phyloP scores from a whole-genome alignment of 106 monocot genomes.

The Acanthochlamys bracteata region DNA sequence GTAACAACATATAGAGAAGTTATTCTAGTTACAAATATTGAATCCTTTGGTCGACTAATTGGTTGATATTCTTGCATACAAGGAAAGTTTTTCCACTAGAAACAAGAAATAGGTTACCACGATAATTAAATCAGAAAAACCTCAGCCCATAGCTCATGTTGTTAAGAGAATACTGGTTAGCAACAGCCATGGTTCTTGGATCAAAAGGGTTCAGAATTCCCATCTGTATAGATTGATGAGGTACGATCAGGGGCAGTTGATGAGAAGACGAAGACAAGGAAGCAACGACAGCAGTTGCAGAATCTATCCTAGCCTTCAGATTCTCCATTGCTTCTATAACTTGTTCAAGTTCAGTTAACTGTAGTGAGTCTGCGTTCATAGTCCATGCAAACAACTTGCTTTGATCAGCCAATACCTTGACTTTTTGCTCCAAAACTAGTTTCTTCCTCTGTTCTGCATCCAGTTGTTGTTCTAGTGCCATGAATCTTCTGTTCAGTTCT shows the following conservation, averaged over 20 bases:
- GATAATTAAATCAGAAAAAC: too few species aligned
- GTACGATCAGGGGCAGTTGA: background rate
- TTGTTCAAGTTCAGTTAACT: conserved; percentile 1
- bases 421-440: background rate
- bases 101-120: too few species aligned
- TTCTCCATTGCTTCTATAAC: background rate
- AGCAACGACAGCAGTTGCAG: too few species aligned
- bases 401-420: background rate
- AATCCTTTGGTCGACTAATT: too few species aligned
- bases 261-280: background rate
- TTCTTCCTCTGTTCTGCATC: background rate
- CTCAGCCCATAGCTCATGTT: background rate
- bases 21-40: too few species aligned
- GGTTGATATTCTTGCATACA: too few species aligned
- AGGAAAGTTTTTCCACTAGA: too few species aligned
- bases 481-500: background rate
- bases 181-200: background rate
- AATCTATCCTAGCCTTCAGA: background rate
- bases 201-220: background rate
- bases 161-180: background rate
- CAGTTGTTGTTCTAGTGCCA: background rate
- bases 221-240: background rate
- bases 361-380: background rate
- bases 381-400: background rate
- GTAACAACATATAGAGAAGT: too few species aligned